Percentiles rank a stretch among this genome's conserved stretches.
Evolutionary conservation across 1,139 yeast species (phyloP).

Genomic region (Blastobotrys arbuscula): DNA sequence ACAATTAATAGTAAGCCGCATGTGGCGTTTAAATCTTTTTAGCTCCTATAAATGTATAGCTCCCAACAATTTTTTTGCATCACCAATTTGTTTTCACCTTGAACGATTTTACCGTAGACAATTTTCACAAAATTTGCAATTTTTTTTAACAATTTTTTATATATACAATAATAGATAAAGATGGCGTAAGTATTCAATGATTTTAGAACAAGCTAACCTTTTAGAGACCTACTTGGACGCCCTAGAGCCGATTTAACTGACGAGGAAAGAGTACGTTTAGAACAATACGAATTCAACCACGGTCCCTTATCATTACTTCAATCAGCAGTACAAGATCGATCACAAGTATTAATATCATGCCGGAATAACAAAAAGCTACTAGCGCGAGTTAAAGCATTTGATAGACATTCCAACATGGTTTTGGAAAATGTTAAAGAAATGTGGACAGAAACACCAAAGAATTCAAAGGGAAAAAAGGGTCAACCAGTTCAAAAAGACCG

Average conservation of each 20-base stretch:
- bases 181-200: slow-evolving; percentile 14
- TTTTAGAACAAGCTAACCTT: background rate
- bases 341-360: slow-evolving; percentile 81
- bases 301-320: slow-evolving; percentile 90
- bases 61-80: background rate
- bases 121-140: too few relatives aligned
- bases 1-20: background rate
- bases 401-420: slow-evolving; percentile 90
- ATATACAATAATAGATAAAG: background rate
- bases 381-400: slow-evolving; percentile 90
- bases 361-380: slow-evolving; percentile 89
- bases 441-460: slow-evolving; percentile 72
- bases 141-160: too few relatives aligned
- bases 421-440: slow-evolving; percentile 88
- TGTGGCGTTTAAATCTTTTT: background rate
- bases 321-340: slow-evolving; percentile 65
- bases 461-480: slow-evolving; percentile 64
- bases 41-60: background rate
- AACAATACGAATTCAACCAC: slow-evolving; percentile 82
- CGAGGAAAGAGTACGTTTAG: slow-evolving; percentile 71
- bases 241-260: slow-evolving; percentile 63
- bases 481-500: slow-evolving; percentile 72
- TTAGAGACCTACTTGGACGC: slow-evolving; percentile 26
- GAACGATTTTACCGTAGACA: background rate
- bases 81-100: background rate